phyloP scores from a whole-genome alignment of 352 stramenopile species.

The Elongisporangium prolatum region DNA sequence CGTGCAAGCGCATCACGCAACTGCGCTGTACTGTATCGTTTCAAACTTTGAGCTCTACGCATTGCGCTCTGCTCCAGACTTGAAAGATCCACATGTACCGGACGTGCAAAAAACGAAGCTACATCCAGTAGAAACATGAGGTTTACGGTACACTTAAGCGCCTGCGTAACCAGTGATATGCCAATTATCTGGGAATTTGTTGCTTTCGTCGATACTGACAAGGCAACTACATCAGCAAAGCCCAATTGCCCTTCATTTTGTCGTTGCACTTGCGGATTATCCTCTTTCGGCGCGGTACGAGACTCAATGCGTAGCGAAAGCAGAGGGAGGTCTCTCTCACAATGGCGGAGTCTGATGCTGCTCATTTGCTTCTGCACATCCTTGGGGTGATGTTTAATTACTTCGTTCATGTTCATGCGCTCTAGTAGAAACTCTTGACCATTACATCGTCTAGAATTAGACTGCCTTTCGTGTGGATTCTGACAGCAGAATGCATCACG shows the following conservation, averaged over 20 bases:
- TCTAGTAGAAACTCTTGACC: conserved; percentile 54
- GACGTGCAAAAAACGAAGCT: conserved; percentile 62
- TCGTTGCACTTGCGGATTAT: not conserved
- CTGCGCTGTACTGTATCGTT: conserved; percentile 74
- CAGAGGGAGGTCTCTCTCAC: conserved; percentile 61
- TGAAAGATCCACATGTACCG: conserved; percentile 71
- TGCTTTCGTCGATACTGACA: not conserved
- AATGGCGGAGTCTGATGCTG: conserved; percentile 60
- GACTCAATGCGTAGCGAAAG: conserved; percentile 65
- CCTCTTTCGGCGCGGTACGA: not conserved
- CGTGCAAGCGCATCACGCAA: conserved; percentile 59
- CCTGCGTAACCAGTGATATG: conserved; percentile 71
- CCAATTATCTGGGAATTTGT: conserved; percentile 1
- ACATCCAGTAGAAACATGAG: conserved; percentile 69
- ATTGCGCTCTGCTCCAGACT: conserved; percentile 68
- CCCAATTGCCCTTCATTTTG: not conserved
- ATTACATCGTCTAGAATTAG: not conserved
- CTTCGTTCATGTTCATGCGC: conserved; percentile 70
- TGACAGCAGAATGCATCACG: conserved; percentile 67
- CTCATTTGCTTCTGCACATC: conserved; percentile 67
- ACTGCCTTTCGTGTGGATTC: conserved; percentile 4
- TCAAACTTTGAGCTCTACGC: conserved; percentile 66
- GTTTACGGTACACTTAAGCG: conserved; percentile 77
- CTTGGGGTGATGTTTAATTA: conserved; percentile 55
- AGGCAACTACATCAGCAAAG: not conserved